These are phyloP conservation scores for Apostasia shenzhenica DNA, from an alignment of 106 monocot genomes.

Conservation along the genomic window DNA sequence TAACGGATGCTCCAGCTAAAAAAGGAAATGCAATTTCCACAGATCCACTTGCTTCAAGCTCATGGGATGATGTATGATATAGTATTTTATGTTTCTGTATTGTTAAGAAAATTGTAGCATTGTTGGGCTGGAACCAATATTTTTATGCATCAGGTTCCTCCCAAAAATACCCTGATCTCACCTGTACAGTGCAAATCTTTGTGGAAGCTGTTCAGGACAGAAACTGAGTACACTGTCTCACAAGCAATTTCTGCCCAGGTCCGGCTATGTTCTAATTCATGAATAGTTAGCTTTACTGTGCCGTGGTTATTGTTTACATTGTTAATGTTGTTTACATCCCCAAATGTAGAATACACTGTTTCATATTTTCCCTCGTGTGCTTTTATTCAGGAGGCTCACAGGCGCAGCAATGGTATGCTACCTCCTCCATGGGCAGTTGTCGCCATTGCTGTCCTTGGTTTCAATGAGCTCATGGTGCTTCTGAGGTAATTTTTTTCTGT, in stretches of 20 bases:
- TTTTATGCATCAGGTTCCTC: constrained; percentile 26
- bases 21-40: constrained; percentile 12
- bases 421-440: constrained; percentile 64
- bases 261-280: background rate
- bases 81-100: background rate
- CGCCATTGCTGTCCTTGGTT: constrained; percentile 38
- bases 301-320: too few relatives aligned
- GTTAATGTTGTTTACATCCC: too few relatives aligned
- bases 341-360: background rate
- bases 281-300: too few relatives aligned
- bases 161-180: constrained; percentile 40
- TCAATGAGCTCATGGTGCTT: constrained; percentile 60
- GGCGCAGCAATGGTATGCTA: constrained; percentile 34
- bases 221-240: constrained; percentile 38
- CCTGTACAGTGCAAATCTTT: constrained; percentile 63
- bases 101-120: background rate
- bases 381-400: constrained; percentile 55
- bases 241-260: constrained; percentile 57
- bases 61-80: constrained; percentile 48
- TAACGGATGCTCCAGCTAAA: constrained; percentile 25
- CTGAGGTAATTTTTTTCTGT: constrained; percentile 27
- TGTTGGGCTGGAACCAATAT: background rate
- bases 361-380: background rate
- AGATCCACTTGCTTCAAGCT: constrained; percentile 47
- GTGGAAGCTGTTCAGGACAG: constrained; percentile 47